Percentiles rank a stretch among this genome's conserved stretches.
These are phyloP conservation scores for Avena insularis DNA, from an alignment of 176 grass and related monocot genomes.

Conservation along the genomic window DNA sequence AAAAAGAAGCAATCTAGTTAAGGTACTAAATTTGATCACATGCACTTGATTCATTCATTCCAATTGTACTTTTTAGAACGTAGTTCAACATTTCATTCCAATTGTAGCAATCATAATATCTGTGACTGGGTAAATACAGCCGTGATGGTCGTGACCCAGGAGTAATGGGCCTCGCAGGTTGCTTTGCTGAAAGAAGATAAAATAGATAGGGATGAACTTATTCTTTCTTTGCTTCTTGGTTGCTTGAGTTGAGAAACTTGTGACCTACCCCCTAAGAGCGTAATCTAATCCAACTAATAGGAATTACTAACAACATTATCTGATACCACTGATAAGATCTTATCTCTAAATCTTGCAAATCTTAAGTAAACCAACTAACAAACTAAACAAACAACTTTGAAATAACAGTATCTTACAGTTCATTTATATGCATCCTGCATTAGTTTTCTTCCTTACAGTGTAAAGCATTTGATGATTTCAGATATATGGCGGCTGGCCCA, in stretches of 20 bases:
- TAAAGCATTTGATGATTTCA: conserved; percentile 54
- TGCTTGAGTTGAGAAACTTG: not conserved
- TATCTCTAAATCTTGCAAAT: not conserved
- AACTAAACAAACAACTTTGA: not conserved
- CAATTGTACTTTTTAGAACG: not conserved
- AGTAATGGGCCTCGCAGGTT: not conserved
- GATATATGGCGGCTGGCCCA: conserved; percentile 91
- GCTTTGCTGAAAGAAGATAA: not conserved
- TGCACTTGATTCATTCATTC: not conserved
- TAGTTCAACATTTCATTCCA: not conserved
- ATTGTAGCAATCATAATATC: not conserved
- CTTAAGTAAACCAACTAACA: not conserved
- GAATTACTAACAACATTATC: not conserved
- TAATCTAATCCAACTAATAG: not conserved
- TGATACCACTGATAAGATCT: not conserved
- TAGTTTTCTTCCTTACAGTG: conserved; percentile 31
- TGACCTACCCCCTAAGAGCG: not conserved
- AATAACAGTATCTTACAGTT: not conserved
- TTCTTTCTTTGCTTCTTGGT: not conserved
- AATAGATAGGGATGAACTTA: not conserved
- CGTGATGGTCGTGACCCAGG: not conserved
- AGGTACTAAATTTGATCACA: not conserved
- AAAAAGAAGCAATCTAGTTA: not conserved
- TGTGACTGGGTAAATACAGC: not conserved
- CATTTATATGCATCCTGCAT: not conserved